phyloP scores from a whole-genome alignment of 2,329 filamentous ascomycete species.

The Fusarium nodosum region DNA sequence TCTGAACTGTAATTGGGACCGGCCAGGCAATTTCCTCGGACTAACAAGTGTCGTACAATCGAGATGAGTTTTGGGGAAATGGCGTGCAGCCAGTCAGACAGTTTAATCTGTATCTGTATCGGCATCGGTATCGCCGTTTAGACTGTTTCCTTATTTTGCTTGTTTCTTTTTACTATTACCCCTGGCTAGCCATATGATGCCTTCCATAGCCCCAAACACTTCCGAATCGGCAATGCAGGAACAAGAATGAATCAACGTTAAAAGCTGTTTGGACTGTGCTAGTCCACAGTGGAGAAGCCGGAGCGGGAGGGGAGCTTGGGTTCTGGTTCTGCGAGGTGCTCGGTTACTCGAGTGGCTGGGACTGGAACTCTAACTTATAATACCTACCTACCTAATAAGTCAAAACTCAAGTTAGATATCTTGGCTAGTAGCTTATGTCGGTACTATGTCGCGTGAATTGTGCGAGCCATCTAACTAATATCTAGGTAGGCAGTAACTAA shows the following conservation, averaged over 20 bases:
- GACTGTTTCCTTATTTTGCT: not conserved
- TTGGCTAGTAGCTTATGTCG: not conserved
- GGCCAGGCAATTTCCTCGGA: conserved; percentile 23
- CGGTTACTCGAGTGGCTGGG: conserved; percentile 23
- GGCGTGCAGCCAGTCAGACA: conserved; percentile 2
- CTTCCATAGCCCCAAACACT: not conserved
- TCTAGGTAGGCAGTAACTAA: not conserved
- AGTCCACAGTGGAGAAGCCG: conserved; percentile 14
- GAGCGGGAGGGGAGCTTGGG: conserved; percentile 7
- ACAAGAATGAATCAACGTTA: conserved; percentile 10
- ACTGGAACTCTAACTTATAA: conserved; percentile 16
- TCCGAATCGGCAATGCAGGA: conserved; percentile 10
- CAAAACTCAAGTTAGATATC: conserved; percentile 12
- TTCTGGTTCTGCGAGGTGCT: conserved; percentile 4
- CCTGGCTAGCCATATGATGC: not conserved
- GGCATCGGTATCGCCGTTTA: not conserved
- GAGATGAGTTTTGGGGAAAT: conserved; percentile 4
- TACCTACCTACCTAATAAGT: not conserved
- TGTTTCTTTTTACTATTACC: not conserved
- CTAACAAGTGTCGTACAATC: conserved; percentile 5
- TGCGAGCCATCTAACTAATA: conserved; percentile 6
- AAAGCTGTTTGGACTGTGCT: conserved; percentile 19
- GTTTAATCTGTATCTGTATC: not conserved
- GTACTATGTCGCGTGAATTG: not conserved
- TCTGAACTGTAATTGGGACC: conserved; percentile 25